phyloP scores from a whole-genome alignment of 2,329 filamentous ascomycete genomes.

The Trichoderma simmonsii region DNA sequence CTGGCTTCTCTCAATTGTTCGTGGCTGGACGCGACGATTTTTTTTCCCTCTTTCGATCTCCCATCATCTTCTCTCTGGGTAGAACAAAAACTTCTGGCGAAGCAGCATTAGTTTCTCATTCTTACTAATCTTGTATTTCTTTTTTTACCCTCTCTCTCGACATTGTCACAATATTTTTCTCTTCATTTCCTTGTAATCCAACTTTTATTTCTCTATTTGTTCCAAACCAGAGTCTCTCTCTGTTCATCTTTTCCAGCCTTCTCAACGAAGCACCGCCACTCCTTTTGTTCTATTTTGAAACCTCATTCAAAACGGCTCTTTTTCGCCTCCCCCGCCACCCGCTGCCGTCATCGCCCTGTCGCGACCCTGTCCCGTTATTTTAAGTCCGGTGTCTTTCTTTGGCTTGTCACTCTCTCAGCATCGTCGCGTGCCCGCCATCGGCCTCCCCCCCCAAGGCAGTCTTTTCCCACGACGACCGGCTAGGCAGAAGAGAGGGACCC shows the following conservation, averaged over 20 bases:
- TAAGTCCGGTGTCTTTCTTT: not conserved
- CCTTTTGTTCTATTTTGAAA: conserved; percentile 2
- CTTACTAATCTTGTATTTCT: not conserved
- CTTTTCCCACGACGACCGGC: not conserved
- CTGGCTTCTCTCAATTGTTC: not conserved
- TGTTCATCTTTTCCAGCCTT: not conserved
- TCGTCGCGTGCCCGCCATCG: conserved; percentile 18
- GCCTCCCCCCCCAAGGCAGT: conserved; percentile 12
- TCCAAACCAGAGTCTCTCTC: not conserved
- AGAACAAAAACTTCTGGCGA: not conserved
- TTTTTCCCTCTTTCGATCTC: not conserved
- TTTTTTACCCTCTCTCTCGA: not conserved
- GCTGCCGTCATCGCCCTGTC: conserved; percentile 17
- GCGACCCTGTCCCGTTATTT: conserved; percentile 9
- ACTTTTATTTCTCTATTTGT: not conserved
- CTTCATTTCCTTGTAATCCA: not conserved
- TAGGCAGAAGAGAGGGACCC: conserved; percentile 7
- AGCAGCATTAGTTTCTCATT: not conserved
- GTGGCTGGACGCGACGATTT: conserved; percentile 1
- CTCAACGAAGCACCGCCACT: conserved; percentile 2
- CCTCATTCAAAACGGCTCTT: conserved; percentile 3
- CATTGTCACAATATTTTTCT: not conserved
- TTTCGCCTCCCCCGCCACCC: conserved; percentile 14
- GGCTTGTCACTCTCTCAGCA: not conserved
- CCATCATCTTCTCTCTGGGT: not conserved